These are phyloP conservation scores for Fusarium succisae DNA, from an alignment of 2,329 filamentous ascomycete genomes.

Conservation along the genomic window DNA sequence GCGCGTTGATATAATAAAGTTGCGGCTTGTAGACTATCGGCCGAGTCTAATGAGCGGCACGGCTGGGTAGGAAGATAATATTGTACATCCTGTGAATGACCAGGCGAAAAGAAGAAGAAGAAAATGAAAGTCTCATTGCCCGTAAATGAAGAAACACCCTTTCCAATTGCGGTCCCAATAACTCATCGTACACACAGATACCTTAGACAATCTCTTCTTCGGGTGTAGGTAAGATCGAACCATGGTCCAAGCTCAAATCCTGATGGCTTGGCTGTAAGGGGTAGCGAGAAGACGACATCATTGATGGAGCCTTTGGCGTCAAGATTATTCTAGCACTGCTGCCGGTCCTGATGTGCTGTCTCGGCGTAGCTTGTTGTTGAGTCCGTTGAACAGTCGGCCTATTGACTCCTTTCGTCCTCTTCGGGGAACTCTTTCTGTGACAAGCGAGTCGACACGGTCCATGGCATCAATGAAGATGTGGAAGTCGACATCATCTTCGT, in stretches of 20 bases:
- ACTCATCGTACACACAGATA: conserved; percentile 12
- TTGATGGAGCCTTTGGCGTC: background rate
- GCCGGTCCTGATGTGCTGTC: conserved; percentile 22
- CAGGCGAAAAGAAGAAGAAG: conserved; percentile 4
- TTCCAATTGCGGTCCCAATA: background rate
- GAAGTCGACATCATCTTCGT: conserved; percentile 41
- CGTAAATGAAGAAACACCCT: background rate
- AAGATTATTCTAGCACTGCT: conserved; percentile 3
- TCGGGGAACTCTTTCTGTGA: conserved; percentile 25
- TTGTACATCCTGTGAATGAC: background rate
- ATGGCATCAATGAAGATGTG: conserved; percentile 41
- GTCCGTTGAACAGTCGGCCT: conserved; percentile 28
- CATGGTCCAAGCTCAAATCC: background rate
- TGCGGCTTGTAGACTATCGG: conserved; percentile 17
- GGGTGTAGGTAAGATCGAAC: conserved; percentile 2
- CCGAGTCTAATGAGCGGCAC: conserved; percentile 16
- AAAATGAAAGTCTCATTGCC: conserved; percentile 6
- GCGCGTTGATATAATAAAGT: conserved; percentile 17
- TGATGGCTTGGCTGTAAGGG: background rate
- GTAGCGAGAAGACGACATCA: conserved; percentile 6
- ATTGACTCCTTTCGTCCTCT: conserved; percentile 31
- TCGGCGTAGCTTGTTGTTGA: conserved; percentile 26
- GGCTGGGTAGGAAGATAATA: background rate
- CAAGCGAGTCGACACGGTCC: conserved; percentile 38
- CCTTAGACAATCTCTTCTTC: background rate